Evolutionary conservation across 2,329 filamentous ascomycete species (phyloP), one percentile per base, ranked within the genome.

Genomic region (Xylaria arbuscula): DNA sequence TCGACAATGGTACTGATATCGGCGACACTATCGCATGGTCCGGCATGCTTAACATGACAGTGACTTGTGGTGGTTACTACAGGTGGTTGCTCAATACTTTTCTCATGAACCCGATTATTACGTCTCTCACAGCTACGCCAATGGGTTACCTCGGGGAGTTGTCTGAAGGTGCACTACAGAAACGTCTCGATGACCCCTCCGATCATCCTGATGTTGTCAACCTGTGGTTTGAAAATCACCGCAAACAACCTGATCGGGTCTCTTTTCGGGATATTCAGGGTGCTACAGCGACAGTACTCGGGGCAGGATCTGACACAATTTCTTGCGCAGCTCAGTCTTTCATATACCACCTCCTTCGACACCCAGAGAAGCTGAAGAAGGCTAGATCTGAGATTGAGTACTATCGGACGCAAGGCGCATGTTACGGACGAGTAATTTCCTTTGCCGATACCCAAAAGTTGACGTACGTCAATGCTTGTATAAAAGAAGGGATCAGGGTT

Each of bases 1-100:
- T 78, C 10, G 72, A 74, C 19, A 61, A 73, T 24, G 78, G 73
- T 0, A 67, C 54, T n/a, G 76, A 79, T 65, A 70, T 78, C 6
- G 67, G 70, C 19, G 68, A 69, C 28, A 71, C 76, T 17, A 76
- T 78, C 38, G 51, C 45, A 10, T 67, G 53, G 45, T 62, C 45
- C 5, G 42, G 38, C 47, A 38, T 40, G 19, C 60, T 67, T n/a
- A 58, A 63, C 24, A 47, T 56, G 54, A 63, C 32, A 10, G 42
- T 63, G 15, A 68, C 62, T 2, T 61, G 64, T 3, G 28, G 60
- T 22, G 67, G 66, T 13, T 64, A 63, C 45, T 70, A 66, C 34
- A 19, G 48, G 19, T 69, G 65, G 70, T 47, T 71, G 19, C 67
- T 71, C 36, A 36, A 64, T 8, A 24, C 73, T 3, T 51, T 66